Base-by-base conservation (phyloP, 2,329 filamentous ascomycete genomes). In the Pseudocercospora eumusae region DNA sequence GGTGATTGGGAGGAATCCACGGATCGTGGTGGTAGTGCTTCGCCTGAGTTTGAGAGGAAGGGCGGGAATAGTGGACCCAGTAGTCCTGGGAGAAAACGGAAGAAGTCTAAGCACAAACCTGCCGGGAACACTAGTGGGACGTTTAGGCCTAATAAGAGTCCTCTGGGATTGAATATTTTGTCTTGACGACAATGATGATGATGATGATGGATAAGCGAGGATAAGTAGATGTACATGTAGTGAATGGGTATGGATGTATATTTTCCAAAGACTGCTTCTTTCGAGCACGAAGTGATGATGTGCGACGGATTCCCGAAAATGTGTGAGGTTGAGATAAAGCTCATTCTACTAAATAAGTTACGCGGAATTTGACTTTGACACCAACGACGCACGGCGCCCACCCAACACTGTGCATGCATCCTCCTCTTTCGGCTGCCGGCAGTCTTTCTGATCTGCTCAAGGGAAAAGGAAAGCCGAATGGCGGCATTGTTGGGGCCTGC, bases 121-220 rank as follows among this genome's bases (percentile, higher is more conserved):
- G 11, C 56, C 56, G 40, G 31, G 18, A 27, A 27, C 25, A 59
- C 31, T 13, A 31, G 45, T 56, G 59, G 56, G 45, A 53, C 62
- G 11, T 56, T 54, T 7, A 60, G 60, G 49, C 27, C 59, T 23
- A 65, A 64, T 23, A 65, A 64, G 53, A 67, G 66, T 59, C 63
- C 65, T 10, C 56, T 65, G 47, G 66, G 52, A 40, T 13, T 54
- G 25, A 54, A 54, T 54, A 20, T 54, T 25, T 13, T 40, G 25
- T 54, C 52, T 11, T 25, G 44, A n/a, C n/a, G n/a, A n/a, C n/a
- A n/a, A n/a, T n/a, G n/a, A n/a, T n/a, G n/a, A n/a, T n/a, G n/a
- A n/a, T n/a, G n/a, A 54, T 40, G 52, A 52, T 49, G 44, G 21
- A 49, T 49, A 23, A 11, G 2, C 2, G 23, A 3, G 45, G 13